Percentiles rank a stretch among this genome's conserved stretches.
These are phyloP conservation scores for Malus hybrid DNA, from an alignment of 331 rosid species.

Conservation along the genomic window DNA sequence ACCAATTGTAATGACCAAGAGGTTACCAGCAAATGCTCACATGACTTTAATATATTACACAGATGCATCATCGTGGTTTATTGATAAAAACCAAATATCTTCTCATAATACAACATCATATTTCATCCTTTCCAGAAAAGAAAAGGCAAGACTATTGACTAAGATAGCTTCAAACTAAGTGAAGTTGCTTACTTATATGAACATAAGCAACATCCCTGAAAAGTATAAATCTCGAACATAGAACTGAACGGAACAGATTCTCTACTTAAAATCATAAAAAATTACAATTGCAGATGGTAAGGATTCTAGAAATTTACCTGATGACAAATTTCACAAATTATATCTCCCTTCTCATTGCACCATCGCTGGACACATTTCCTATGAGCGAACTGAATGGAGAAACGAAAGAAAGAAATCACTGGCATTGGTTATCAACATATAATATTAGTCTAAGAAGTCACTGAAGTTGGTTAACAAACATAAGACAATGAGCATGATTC, in stretches of 20 bases:
- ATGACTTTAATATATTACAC: not conserved
- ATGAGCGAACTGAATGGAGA: conserved; percentile 45
- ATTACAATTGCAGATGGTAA: not conserved
- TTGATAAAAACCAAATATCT: not conserved
- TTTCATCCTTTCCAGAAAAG: not conserved
- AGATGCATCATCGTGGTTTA: not conserved
- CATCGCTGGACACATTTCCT: conserved; percentile 55
- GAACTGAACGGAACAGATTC: not conserved
- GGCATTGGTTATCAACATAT: not conserved
- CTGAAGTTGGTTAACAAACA: not conserved
- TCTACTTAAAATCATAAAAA: not conserved
- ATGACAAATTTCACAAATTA: conserved; percentile 54
- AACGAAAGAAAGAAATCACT: not conserved
- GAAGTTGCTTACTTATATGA: not conserved
- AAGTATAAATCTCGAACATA: not conserved
- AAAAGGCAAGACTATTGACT: not conserved
- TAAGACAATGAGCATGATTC: not conserved
- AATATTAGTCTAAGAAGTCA: not conserved
- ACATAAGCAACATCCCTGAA: not conserved
- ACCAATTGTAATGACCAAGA: not conserved
- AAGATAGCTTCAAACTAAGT: not conserved
- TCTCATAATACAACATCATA: not conserved
- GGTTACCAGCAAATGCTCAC: not conserved
- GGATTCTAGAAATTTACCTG: conserved; percentile 29
- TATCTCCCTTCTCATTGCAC: conserved; percentile 66